phyloP scores from a whole-genome alignment of 2,329 filamentous ascomycete species.

The Emmonsia crescens region DNA sequence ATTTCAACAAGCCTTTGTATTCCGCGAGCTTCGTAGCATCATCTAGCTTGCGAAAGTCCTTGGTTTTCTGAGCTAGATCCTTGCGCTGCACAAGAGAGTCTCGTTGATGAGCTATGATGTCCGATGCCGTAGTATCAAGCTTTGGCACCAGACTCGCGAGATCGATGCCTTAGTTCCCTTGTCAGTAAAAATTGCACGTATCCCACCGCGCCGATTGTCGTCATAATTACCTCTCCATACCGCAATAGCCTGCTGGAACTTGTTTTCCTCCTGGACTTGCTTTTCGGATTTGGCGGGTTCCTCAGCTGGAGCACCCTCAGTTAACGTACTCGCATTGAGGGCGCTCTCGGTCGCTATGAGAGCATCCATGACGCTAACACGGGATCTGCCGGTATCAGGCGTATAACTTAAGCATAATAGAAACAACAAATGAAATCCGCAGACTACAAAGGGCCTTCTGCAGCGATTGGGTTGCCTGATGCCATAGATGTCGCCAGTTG shows the following conservation, averaged over 20 bases:
- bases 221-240: constrained; percentile 72
- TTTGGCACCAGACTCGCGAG: constrained; percentile 71
- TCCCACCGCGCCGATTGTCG: neutral
- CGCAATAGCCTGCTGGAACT: constrained; percentile 91
- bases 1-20: constrained; percentile 81
- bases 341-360: constrained; percentile 33
- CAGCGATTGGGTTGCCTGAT: neutral
- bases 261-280: constrained; percentile 58
- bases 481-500: constrained; percentile 1
- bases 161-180: constrained; percentile 58
- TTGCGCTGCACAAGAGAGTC: constrained; percentile 95
- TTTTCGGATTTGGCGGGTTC: constrained; percentile 19
- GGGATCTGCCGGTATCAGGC: constrained; percentile 2
- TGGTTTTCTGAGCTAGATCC: constrained; percentile 96
- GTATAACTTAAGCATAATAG: constrained; percentile 8
- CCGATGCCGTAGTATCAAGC: constrained; percentile 87
- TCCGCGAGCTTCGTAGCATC: constrained; percentile 77
- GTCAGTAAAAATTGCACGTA: constrained; percentile 4
- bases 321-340: constrained; percentile 19
- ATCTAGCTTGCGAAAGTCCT: constrained; percentile 91
- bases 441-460: neutral
- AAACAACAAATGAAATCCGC: neutral
- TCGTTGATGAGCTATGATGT: constrained; percentile 84
- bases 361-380: constrained; percentile 29
- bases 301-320: constrained; percentile 18